Evolutionary conservation across 768 basidiomycete genomes (phyloP).

Genomic region (Mycena filopes): DNA sequence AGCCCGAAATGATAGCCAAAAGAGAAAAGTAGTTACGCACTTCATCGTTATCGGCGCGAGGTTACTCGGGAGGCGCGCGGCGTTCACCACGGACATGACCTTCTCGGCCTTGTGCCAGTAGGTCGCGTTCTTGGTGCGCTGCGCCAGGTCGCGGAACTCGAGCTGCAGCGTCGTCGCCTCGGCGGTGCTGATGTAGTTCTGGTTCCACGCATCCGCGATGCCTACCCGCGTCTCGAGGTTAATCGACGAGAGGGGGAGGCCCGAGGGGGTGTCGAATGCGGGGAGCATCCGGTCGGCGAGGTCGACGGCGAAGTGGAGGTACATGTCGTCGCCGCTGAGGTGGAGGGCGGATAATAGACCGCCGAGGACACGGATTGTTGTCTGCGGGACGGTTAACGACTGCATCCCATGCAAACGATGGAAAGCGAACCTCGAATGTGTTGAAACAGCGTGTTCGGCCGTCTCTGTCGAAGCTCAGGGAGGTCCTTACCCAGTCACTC

Average conservation of each 20-base stretch:
- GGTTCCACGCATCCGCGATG: constrained; percentile 50
- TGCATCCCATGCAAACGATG: neutral
- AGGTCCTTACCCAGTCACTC: constrained; percentile 65
- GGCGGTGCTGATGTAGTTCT: constrained; percentile 66
- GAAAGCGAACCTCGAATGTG: constrained; percentile 73
- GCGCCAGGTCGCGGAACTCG: constrained; percentile 77
- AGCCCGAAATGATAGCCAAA: constrained; percentile 1
- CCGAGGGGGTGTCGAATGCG: constrained; percentile 73
- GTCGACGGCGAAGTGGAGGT: constrained; percentile 70
- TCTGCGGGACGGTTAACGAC: constrained; percentile 50
- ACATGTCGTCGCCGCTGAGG: constrained; percentile 68
- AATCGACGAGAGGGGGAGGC: constrained; percentile 71
- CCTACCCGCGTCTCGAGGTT: constrained; percentile 65
- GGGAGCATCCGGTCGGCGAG: constrained; percentile 74
- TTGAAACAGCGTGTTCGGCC: constrained; percentile 58
- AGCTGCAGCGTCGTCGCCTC: constrained; percentile 80
- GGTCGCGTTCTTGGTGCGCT: constrained; percentile 67
- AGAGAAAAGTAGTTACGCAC: constrained; percentile 51
- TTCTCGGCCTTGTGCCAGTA: constrained; percentile 78
- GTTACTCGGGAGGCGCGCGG: constrained; percentile 60
- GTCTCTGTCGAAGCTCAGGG: constrained; percentile 69
- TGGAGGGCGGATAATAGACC: constrained; percentile 77
- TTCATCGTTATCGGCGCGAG: constrained; percentile 79
- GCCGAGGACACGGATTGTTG: constrained; percentile 80
- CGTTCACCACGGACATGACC: constrained; percentile 70